Conservation (phyloP, 352 stramenopile genomes). For the Globisporangium polare region DNA sequence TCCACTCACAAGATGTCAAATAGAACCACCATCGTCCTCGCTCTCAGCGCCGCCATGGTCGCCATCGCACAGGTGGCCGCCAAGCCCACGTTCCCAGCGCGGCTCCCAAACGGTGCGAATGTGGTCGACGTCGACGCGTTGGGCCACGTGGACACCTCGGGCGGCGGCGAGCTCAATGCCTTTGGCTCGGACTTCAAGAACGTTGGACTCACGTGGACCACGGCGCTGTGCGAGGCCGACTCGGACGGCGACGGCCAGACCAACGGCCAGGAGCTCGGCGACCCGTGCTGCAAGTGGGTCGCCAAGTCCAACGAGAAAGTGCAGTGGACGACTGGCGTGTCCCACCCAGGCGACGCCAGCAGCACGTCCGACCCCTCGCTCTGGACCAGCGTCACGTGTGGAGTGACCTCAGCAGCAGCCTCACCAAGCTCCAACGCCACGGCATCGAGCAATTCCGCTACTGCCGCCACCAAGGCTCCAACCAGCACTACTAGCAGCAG, state of each 20-base stretch:
- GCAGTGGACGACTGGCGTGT: slow-evolving; percentile 16
- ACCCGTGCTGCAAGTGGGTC: slow-evolving; percentile 37
- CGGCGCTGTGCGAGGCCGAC: slow-evolving; percentile 33
- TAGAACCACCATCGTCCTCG: neutral
- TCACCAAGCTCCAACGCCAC: neutral
- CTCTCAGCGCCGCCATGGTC: neutral
- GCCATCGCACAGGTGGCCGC: neutral
- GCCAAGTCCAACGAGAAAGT: slow-evolving; percentile 16
- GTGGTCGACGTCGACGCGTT: slow-evolving; percentile 21
- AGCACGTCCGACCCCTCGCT: slow-evolving; percentile 21
- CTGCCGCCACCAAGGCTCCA: neutral
- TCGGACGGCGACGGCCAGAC: slow-evolving; percentile 40
- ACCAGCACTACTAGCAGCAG: neutral
- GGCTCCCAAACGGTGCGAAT: slow-evolving; percentile 27
- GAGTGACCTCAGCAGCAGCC: no score
- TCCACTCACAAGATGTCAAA: neutral
- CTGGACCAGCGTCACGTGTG: slow-evolving; percentile 13
- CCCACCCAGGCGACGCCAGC: slow-evolving; percentile 15
- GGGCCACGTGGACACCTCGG: slow-evolving; percentile 29
- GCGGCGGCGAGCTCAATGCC: slow-evolving; percentile 27
- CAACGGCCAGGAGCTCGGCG: slow-evolving; percentile 56
- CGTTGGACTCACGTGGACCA: slow-evolving; percentile 24
- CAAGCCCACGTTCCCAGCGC: neutral
- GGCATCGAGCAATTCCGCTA: neutral
- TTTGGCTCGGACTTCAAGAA: slow-evolving; percentile 27